These are phyloP conservation scores for Acmispon strigosus DNA, from an alignment of 306 rosid genomes.

Conservation along the genomic window DNA sequence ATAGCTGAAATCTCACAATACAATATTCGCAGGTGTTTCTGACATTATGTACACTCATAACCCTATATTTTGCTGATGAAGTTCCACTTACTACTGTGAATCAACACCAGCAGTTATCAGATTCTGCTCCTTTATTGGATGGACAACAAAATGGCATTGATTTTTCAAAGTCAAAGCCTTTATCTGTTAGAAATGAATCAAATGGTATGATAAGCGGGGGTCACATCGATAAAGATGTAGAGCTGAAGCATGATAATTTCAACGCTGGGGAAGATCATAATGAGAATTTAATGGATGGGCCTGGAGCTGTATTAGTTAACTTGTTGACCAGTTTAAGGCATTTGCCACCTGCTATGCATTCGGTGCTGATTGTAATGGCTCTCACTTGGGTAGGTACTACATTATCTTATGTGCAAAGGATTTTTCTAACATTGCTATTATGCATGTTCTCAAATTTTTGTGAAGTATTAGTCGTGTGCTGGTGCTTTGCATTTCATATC, in stretches of 20 bases:
- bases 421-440: background rate
- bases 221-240: constrained; percentile 33
- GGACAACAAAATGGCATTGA: constrained; percentile 49
- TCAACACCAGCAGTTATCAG: constrained; percentile 47
- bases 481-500: constrained; percentile 20
- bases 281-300: constrained; percentile 64
- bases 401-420: constrained; percentile 14
- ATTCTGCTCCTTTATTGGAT: constrained; percentile 83
- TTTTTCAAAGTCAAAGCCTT: constrained; percentile 34
- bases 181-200: constrained; percentile 17
- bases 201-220: constrained; percentile 29
- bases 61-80: constrained; percentile 89
- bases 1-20: constrained; percentile 16
- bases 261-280: constrained; percentile 43
- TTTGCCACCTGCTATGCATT: constrained; percentile 96
- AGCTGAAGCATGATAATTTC: constrained; percentile 32
- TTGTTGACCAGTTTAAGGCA: constrained; percentile 90
- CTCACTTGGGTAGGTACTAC: constrained; percentile 79
- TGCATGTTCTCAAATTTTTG: constrained; percentile 1
- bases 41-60: constrained; percentile 73
- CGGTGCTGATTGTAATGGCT: constrained; percentile 95
- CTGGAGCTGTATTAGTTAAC: constrained; percentile 90
- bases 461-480: constrained; percentile 11
- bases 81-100: constrained; percentile 57
- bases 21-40: constrained; percentile 67